Conservation (phyloP, 176 grass and related monocot species). For the Zoysia japonica region DNA sequence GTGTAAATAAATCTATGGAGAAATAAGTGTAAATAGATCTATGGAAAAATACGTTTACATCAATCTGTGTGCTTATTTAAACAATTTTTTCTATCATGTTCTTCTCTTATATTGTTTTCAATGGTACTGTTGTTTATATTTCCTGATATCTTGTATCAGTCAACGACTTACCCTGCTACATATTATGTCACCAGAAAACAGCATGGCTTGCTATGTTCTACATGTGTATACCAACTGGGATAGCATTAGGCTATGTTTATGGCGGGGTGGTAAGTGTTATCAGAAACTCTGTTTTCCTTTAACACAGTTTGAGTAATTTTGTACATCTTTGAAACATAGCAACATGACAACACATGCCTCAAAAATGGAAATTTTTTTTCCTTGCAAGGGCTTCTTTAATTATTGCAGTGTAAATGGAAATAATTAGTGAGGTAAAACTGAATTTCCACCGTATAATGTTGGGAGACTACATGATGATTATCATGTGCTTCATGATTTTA, state of each 20-base stretch:
- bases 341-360: neutral
- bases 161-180: conserved; percentile 42
- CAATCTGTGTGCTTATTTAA: neutral
- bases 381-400: neutral
- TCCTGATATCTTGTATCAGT: conserved; percentile 33
- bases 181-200: conserved; percentile 79
- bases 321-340: too few species aligned
- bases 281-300: conserved; percentile 20
- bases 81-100: conserved; percentile 2
- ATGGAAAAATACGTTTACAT: too few species aligned
- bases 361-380: neutral
- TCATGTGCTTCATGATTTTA: conserved; percentile 2
- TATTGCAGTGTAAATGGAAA: neutral
- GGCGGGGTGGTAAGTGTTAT: conserved; percentile 82
- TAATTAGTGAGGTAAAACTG: neutral
- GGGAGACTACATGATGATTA: neutral
- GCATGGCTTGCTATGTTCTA: conserved; percentile 95
- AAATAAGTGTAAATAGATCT: neutral
- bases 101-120: conserved; percentile 20
- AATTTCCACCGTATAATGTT: neutral
- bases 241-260: conserved; percentile 97
- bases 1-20: neutral
- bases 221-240: conserved; percentile 99
- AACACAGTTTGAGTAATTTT: neutral
- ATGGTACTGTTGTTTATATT: neutral